Evolutionary conservation across 345 rosid species (phyloP).

Genomic region (Eucalyptus grandis): DNA sequence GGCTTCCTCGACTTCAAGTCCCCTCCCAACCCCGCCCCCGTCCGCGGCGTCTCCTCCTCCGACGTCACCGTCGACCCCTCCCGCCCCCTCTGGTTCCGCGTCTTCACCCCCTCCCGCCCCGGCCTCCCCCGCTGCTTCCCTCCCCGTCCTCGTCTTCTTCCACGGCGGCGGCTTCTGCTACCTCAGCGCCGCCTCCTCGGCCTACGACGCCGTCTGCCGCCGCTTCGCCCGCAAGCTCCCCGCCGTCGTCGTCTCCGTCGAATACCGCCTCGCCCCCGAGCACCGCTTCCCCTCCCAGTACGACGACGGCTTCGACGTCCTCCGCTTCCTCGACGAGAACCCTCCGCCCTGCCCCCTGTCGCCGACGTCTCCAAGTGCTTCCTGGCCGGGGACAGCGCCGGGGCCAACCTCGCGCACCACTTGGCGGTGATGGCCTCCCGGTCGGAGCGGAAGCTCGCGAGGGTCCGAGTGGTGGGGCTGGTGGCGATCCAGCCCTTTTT

Average conservation of each 20-base stretch:
- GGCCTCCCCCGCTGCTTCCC: neutral
- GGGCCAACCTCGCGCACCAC: slow-evolving; percentile 74
- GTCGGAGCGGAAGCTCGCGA: neutral
- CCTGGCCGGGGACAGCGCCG: slow-evolving; percentile 77
- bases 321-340: slow-evolving; percentile 32
- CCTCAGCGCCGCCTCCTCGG: slow-evolving; percentile 33
- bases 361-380: slow-evolving; percentile 53
- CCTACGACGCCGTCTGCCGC: slow-evolving; percentile 59
- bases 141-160: slow-evolving; percentile 68
- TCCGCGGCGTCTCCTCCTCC: slow-evolving; percentile 32
- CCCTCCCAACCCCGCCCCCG: slow-evolving; percentile 33
- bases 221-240: slow-evolving; percentile 39
- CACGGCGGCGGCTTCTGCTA: slow-evolving; percentile 83
- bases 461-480: slow-evolving; percentile 27
- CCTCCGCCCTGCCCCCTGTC: slow-evolving; percentile 23
- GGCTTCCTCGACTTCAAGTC: slow-evolving; percentile 33
- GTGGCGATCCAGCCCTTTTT: slow-evolving; percentile 70
- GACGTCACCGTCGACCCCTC: slow-evolving; percentile 43
- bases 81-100: slow-evolving; percentile 75
- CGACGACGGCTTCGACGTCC: slow-evolving; percentile 67
- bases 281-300: slow-evolving; percentile 64
- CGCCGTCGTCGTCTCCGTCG: slow-evolving; percentile 53
- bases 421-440: slow-evolving; percentile 32
- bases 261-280: slow-evolving; percentile 76
- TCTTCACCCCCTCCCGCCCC: slow-evolving; percentile 34